Evolutionary conservation across 441 rosid genomes (phyloP).

Genomic region (Metrosideros polymorpha): DNA sequence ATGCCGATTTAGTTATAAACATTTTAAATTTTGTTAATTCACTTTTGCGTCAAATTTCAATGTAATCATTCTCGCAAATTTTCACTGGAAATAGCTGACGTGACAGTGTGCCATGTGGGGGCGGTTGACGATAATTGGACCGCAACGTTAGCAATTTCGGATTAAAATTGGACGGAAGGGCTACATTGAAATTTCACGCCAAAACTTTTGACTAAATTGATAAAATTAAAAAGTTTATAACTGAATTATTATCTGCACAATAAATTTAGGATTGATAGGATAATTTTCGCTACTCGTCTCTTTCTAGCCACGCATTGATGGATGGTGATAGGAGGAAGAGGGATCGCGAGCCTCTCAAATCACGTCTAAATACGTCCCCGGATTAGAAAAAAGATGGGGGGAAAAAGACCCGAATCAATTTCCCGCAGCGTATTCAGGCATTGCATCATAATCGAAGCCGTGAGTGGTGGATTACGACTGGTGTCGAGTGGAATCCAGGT

Average conservation of each 20-base stretch:
- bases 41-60: not conserved
- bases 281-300: not conserved
- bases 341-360: not conserved
- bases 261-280: no score
- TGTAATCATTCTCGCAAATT: accelerated
- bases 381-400: not conserved
- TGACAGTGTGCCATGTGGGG: accelerated
- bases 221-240: not conserved
- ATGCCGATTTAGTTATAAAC: not conserved
- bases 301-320: not conserved
- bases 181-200: not conserved
- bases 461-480: not conserved
- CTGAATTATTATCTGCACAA: not conserved
- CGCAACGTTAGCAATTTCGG: accelerated
- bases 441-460: not conserved
- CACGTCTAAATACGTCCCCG: not conserved
- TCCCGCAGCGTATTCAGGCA: not conserved
- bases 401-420: not conserved
- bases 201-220: accelerated
- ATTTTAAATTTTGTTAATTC: accelerated
- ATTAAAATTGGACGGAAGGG: accelerated
- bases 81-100: not conserved
- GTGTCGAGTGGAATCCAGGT: not conserved
- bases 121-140: accelerated
- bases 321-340: not conserved